Base-by-base conservation (phyloP, 345 rosid species). In the Populus pruinosa region DNA sequence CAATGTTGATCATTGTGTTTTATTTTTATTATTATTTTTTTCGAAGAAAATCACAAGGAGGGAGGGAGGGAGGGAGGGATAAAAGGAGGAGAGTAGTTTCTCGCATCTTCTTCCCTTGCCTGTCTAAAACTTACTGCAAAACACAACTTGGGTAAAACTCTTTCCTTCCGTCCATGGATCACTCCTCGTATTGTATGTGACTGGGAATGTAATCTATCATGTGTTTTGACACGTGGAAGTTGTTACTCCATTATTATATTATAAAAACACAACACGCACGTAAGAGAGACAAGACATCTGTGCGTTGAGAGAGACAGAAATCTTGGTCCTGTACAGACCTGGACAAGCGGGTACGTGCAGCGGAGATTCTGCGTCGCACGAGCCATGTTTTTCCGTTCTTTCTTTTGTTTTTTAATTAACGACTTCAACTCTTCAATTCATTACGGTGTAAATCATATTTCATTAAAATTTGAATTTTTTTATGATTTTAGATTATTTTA, bases 141-240 rank as follows among this genome's bases (percentile, higher is more conserved):
- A 50, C 17, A 50, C 0, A 50, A 50, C 0, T 4, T 4, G 6
- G 18, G 16, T 3, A 49, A 50, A 53, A 18, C 31, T 59, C n/a
- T 14, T 12, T n/a, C 12, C 43, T 39, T 73, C 33, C 27, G 4
- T 49, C 39, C 49, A 38, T 38, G 13, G 39, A 66, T 29, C 69
- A 14, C 27, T 43, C n/a, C 23, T 8, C 11, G 12, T 14, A 16
- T 38, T 25, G 36, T 27, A 25, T 6, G 23, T 31, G 25, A 12
- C n/a, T 1, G 59, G 5, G 73, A 14, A 31, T 10, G 11, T 16
- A 4, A 36, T 65, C 41, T 1, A 39, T 39, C 43, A 39, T 29
- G 53, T 17, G 69, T 38, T 38, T 62, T 29, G 38, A 63, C 77
- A 74, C 77, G 77, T 74, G 77, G 69, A 33, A 38, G 16, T n/a